These are phyloP conservation scores for Sphaerulina musiva DNA, from an alignment of 2,329 filamentous ascomycete species.

Conservation along the genomic window DNA sequence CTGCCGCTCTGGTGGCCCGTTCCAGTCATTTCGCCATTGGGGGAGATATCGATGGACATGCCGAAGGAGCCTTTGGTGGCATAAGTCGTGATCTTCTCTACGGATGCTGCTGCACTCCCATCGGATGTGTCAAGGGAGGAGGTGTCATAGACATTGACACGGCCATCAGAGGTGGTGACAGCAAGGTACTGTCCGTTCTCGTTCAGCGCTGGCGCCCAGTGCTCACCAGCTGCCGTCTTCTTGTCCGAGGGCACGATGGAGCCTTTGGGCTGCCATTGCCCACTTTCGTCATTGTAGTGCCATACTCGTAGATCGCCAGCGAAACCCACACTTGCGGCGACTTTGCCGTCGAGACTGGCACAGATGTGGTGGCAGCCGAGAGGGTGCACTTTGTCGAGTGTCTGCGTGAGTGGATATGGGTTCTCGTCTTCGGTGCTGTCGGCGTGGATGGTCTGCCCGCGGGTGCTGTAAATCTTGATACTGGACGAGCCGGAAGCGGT, in stretches of 20 bases:
- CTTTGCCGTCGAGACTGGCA: slow-evolving; percentile 60
- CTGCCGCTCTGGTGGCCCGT: slow-evolving; percentile 89
- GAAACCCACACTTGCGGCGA: slow-evolving; percentile 80
- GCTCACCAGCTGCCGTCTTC: slow-evolving; percentile 51
- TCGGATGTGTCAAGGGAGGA: slow-evolving; percentile 35
- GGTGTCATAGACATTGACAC: slow-evolving; percentile 79
- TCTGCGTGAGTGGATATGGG: slow-evolving; percentile 70
- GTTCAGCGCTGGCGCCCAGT: slow-evolving; percentile 84
- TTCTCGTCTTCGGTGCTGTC: slow-evolving; percentile 44
- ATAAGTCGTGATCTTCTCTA: slow-evolving; percentile 66
- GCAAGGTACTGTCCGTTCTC: slow-evolving; percentile 77
- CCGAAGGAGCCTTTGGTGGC: slow-evolving; percentile 93
- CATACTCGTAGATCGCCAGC: slow-evolving; percentile 83
- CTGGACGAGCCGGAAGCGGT: slow-evolving; percentile 79
- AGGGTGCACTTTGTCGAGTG: slow-evolving; percentile 71
- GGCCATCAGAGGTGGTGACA: slow-evolving; percentile 79
- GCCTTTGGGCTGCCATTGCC: slow-evolving; percentile 47
- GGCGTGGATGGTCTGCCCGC: slow-evolving; percentile 31
- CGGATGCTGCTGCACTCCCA: slow-evolving; percentile 4
- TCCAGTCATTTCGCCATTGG: slow-evolving; percentile 77
- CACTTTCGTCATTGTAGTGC: slow-evolving; percentile 48
- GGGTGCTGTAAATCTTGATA: slow-evolving; percentile 72
- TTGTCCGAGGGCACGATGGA: slow-evolving; percentile 39
- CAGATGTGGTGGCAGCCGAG: slow-evolving; percentile 88
- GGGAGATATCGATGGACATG: slow-evolving; percentile 72